A percentile compares a stretch with the other conserved stretches of the same genome.
Evolutionary conservation across 1,284 basidiomycete genomes (phyloP).

Genomic region (Vanrija sp.): DNA sequence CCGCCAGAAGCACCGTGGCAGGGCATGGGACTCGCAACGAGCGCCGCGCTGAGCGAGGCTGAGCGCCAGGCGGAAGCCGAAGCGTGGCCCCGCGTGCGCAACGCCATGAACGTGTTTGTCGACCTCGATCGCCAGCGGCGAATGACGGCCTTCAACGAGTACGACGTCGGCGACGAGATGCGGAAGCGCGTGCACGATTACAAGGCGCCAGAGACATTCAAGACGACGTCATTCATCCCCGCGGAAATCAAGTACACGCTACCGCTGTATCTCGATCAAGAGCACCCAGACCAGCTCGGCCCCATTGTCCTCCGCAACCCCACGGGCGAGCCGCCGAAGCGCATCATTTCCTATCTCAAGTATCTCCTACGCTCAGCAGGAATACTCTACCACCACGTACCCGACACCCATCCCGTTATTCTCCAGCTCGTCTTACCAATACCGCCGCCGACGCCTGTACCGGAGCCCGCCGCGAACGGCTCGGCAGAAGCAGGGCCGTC

Average conservation of each 20-base stretch:
- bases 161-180: slow-evolving; percentile 35
- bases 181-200: slow-evolving; percentile 23
- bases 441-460: not conserved
- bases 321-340: slow-evolving; percentile 36
- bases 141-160: slow-evolving; percentile 51
- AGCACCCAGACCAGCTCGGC: not conserved
- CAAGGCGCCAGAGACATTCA: slow-evolving; percentile 44
- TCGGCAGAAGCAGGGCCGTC: too few relatives aligned
- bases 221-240: slow-evolving; percentile 53
- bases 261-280: slow-evolving; percentile 33
- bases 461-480: not conserved
- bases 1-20: slow-evolving; percentile 35
- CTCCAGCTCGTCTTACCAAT: slow-evolving; percentile 37
- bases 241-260: slow-evolving; percentile 52
- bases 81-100: slow-evolving; percentile 46
- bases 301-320: slow-evolving; percentile 45
- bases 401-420: slow-evolving; percentile 16
- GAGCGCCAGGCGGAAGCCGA: slow-evolving; percentile 22
- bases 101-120: slow-evolving; percentile 49
- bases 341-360: slow-evolving; percentile 49
- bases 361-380: slow-evolving; percentile 55
- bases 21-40: not conserved
- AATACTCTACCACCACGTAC: slow-evolving; percentile 53
- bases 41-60: slow-evolving; percentile 14
- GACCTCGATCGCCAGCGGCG: slow-evolving; percentile 51